phyloP scores from a whole-genome alignment of 2,329 filamentous ascomycete species.

The Fusarium circinatum region DNA sequence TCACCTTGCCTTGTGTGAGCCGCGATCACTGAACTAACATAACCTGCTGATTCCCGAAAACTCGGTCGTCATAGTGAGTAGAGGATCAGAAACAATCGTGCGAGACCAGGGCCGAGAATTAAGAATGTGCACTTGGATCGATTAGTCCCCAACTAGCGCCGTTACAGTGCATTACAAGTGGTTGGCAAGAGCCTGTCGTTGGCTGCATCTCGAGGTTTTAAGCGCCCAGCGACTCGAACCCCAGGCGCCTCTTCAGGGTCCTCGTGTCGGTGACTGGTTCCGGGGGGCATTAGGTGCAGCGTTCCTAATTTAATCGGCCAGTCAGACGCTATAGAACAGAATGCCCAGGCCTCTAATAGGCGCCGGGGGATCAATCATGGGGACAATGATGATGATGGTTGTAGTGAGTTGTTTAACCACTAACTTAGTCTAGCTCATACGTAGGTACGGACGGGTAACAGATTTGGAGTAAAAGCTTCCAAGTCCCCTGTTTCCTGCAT shows the following conservation, averaged over 20 bases:
- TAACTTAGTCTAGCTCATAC: too few species aligned
- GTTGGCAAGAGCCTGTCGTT: slow-evolving; percentile 35
- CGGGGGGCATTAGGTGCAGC: slow-evolving; percentile 16
- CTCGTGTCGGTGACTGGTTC: slow-evolving; percentile 1
- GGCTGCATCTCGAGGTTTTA: slow-evolving; percentile 31
- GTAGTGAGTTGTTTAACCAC: neutral
- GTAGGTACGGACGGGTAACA: neutral
- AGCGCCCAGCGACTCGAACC: slow-evolving; percentile 37
- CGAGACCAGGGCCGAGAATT: slow-evolving; percentile 2
- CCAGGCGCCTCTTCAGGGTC: slow-evolving; percentile 26
- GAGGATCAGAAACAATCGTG: neutral
- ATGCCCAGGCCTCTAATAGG: slow-evolving; percentile 40
- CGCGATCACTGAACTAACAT: neutral
- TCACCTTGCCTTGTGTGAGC: neutral
- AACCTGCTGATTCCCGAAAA: slow-evolving; percentile 15
- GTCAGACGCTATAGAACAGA: slow-evolving; percentile 26
- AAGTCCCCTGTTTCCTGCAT: slow-evolving; percentile 20
- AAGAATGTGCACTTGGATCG: slow-evolving; percentile 7
- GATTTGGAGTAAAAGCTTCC: slow-evolving; percentile 23
- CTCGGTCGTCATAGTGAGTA: slow-evolving; percentile 1
- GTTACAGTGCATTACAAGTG: slow-evolving; percentile 42
- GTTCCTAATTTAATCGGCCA: slow-evolving; percentile 46
- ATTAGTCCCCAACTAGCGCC: slow-evolving; percentile 37
- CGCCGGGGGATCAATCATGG: slow-evolving; percentile 22
- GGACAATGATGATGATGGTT: neutral